Conservation (phyloP, 495 filamentous ascomycete species). For the Penicillium herquei region DNA sequence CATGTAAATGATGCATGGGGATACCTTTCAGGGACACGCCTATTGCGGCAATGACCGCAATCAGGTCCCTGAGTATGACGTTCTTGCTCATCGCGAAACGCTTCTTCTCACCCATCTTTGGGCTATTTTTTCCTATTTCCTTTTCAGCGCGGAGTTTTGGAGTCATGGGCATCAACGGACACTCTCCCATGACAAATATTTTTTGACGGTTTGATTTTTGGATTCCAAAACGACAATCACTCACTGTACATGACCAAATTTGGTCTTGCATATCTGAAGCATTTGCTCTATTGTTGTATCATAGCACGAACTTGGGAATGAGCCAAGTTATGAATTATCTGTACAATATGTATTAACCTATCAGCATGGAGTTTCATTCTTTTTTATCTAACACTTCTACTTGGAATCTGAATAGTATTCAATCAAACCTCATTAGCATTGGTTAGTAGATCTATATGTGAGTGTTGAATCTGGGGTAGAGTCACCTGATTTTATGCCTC, state of each 20-base stretch:
- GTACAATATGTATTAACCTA: conserved; percentile 4
- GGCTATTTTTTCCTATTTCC: background rate
- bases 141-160: conserved; percentile 40
- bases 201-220: background rate
- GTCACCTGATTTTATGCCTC: conserved; percentile 8
- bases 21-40: conserved; percentile 30
- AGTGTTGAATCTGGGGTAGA: background rate
- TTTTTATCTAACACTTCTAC: no score
- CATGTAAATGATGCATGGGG: conserved; percentile 40
- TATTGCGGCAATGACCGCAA: conserved; percentile 34
- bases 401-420: no score
- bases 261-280: conserved; percentile 7
- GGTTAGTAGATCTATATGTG: no score
- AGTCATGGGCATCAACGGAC: conserved; percentile 25
- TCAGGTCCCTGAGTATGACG: conserved; percentile 19
- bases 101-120: background rate
- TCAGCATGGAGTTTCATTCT: no score
- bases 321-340: background rate
- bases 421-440: no score
- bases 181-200: conserved; percentile 20
- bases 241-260: conserved; percentile 24
- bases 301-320: conserved; percentile 8
- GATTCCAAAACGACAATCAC: conserved; percentile 1
- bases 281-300: conserved; percentile 19
- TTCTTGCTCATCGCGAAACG: background rate